Percentiles rank a stretch among this genome's conserved stretches.
Conservation (phyloP, 2,329 filamentous ascomycete genomes). For the Coniella lustricola region DNA sequence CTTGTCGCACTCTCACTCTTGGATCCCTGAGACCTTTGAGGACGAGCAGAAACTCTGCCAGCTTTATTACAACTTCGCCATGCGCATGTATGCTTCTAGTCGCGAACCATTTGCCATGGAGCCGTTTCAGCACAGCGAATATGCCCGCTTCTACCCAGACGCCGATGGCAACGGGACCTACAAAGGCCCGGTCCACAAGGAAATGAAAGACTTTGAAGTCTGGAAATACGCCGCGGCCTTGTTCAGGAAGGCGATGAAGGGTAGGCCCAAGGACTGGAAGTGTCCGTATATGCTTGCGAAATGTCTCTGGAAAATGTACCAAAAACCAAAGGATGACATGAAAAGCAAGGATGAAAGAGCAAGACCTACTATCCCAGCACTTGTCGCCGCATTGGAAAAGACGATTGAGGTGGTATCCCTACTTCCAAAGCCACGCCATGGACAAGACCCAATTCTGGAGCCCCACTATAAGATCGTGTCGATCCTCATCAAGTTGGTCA, state of each 20-base stretch:
- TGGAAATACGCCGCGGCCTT: conserved; percentile 54
- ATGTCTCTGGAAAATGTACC: conserved; percentile 59
- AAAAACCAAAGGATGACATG: conserved; percentile 37
- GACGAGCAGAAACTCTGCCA: conserved; percentile 50
- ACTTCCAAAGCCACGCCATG: conserved; percentile 49
- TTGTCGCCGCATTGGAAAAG: conserved; percentile 45
- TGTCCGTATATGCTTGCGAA: conserved; percentile 56
- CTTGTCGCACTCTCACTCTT: conserved; percentile 50
- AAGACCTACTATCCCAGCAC: conserved; percentile 31
- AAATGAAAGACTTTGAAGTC: conserved; percentile 53
- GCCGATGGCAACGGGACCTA: conserved; percentile 42
- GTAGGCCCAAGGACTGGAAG: conserved; percentile 51
- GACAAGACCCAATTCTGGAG: conserved; percentile 72
- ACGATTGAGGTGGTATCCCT: conserved; percentile 43
- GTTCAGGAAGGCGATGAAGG: conserved; percentile 48
- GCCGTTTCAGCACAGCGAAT: conserved; percentile 49
- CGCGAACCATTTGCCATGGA: conserved; percentile 58
- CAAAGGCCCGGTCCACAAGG: conserved; percentile 43
- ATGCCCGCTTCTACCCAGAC: conserved; percentile 51
- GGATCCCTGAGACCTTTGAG: conserved; percentile 35
- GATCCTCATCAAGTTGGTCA: conserved; percentile 73
- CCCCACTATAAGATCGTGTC: conserved; percentile 89
- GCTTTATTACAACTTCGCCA: conserved; percentile 53
- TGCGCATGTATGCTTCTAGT: conserved; percentile 56
- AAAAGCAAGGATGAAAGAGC: conserved; percentile 34